These are phyloP conservation scores for Alternaria dauci DNA, from an alignment of 2,329 filamentous ascomycete species.

Conservation along the genomic window DNA sequence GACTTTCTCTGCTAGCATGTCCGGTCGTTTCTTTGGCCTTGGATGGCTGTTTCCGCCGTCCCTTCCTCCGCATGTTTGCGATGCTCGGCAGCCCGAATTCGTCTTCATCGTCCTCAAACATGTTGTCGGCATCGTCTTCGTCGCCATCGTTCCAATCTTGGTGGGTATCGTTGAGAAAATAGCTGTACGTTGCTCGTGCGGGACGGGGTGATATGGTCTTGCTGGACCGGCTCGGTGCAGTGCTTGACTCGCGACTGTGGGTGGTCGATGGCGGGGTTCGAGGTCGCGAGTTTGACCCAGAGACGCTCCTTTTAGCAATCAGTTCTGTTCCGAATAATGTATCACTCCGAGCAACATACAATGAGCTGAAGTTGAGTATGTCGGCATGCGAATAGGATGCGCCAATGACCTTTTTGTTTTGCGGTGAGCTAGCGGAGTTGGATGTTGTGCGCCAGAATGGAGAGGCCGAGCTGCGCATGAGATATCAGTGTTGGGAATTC, in stretches of 20 bases:
- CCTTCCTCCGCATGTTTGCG: slow-evolving; percentile 85
- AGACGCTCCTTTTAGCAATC: slow-evolving; percentile 62
- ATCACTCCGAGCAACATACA: slow-evolving; percentile 62
- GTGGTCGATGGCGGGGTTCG: slow-evolving; percentile 74
- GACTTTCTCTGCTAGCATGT: slow-evolving; percentile 29
- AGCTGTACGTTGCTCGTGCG: slow-evolving; percentile 77
- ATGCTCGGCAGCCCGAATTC: slow-evolving; percentile 95
- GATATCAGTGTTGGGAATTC: slow-evolving; percentile 12
- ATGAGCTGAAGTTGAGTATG: slow-evolving; percentile 83
- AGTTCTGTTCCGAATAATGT: slow-evolving; percentile 5
- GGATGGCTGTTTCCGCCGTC: slow-evolving; percentile 55
- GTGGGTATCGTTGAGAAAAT: slow-evolving; percentile 81
- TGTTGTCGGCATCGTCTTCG: slow-evolving; percentile 72
- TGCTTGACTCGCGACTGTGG: slow-evolving; percentile 65
- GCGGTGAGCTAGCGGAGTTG: slow-evolving; percentile 55
- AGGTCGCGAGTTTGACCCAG: slow-evolving; percentile 70
- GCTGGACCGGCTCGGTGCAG: slow-evolving; percentile 63
- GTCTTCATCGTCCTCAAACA: slow-evolving; percentile 87
- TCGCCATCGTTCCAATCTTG: slow-evolving; percentile 82
- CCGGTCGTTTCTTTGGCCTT: slow-evolving; percentile 58
- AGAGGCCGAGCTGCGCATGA: slow-evolving; percentile 72
- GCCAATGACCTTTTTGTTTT: slow-evolving; percentile 78
- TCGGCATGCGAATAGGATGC: slow-evolving; percentile 97
- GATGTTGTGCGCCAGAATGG: slow-evolving; percentile 82
- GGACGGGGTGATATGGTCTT: slow-evolving; percentile 65